Evolutionary conservation across 805 yeast species (phyloP).

Genomic region (Saccharomycopsis fodiens): DNA sequence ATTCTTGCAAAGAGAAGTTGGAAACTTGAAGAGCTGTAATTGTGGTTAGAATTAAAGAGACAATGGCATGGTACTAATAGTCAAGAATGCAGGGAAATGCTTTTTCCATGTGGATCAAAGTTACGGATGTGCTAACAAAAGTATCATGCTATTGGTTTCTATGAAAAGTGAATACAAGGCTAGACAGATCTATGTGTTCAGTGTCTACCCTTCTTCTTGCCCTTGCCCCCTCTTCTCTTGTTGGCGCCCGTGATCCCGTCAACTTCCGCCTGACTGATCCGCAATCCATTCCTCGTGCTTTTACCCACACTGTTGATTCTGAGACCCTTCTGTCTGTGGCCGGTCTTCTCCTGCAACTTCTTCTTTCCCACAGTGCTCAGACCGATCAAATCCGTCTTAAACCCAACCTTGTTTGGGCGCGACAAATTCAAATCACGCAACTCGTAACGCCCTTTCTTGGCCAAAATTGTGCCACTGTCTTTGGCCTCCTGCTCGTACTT

Average conservation of each 20-base stretch:
- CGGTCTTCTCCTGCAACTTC: conserved; percentile 32
- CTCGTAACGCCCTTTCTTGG: conserved; percentile 62
- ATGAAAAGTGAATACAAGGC: too few relatives aligned
- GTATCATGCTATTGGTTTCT: too few relatives aligned
- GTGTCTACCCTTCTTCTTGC: conserved; percentile 2
- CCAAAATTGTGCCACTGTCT: conserved; percentile 85
- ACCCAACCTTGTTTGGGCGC: conserved; percentile 40
- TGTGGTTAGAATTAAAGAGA: too few relatives aligned
- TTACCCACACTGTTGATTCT: conserved; percentile 70
- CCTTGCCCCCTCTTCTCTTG: background rate
- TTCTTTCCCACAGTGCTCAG: conserved; percentile 42
- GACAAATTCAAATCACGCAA: conserved; percentile 50
- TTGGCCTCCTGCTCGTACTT: conserved; percentile 69
- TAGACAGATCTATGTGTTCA: too few relatives aligned
- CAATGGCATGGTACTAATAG: too few relatives aligned
- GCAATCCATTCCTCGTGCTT: conserved; percentile 71
- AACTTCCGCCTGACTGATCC: conserved; percentile 61
- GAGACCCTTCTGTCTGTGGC: conserved; percentile 67
- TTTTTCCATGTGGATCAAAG: too few relatives aligned
- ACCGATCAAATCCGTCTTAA: conserved; percentile 35
- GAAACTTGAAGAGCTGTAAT: too few relatives aligned
- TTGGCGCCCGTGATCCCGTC: conserved; percentile 24
- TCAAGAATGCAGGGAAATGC: too few relatives aligned
- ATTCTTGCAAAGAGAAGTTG: too few relatives aligned
- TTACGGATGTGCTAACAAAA: too few relatives aligned